phyloP scores from a whole-genome alignment of 1,139 yeast species.

The Sugiyamaella castrensis region DNA sequence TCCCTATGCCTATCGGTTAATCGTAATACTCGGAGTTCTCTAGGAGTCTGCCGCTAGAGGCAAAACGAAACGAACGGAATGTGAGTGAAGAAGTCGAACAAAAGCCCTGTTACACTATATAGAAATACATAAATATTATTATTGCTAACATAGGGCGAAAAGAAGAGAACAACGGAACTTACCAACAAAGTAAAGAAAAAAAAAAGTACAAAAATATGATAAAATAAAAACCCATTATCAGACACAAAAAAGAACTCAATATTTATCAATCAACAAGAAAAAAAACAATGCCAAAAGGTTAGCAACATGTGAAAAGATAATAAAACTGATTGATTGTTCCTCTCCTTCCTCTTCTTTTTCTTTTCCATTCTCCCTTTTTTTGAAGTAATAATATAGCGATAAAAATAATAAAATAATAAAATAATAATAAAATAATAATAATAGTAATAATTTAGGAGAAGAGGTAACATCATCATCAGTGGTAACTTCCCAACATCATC shows the following conservation, averaged over 20 bases:
- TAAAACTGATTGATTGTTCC: not conserved
- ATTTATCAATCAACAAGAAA: constrained; percentile 5
- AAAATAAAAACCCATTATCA: constrained; percentile 13
- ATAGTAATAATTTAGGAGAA: not conserved
- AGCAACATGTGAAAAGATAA: not conserved
- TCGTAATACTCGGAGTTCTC: too few relatives aligned
- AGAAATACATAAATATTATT: constrained; percentile 13
- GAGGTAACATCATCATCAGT: too few relatives aligned
- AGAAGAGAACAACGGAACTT: constrained; percentile 13
- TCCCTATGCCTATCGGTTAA: too few relatives aligned
- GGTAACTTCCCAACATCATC: not conserved
- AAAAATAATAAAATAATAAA: constrained; percentile 11
- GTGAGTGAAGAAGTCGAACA: not conserved
- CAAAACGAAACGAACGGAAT: too few relatives aligned
- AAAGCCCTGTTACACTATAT: constrained; percentile 14
- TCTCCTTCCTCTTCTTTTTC: not conserved
- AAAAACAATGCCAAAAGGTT: constrained; percentile 2
- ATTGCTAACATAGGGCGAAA: constrained; percentile 4
- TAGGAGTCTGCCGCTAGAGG: too few relatives aligned
- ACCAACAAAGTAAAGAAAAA: constrained; percentile 10
- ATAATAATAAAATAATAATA: constrained; percentile 10
- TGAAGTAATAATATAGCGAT: not conserved
- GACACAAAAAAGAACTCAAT: constrained; percentile 6
- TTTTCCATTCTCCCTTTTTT: not conserved
- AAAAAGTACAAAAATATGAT: constrained; percentile 8